phyloP scores from a whole-genome alignment of 2,329 filamentous ascomycete genomes.

The Aspergillus hortae region DNA sequence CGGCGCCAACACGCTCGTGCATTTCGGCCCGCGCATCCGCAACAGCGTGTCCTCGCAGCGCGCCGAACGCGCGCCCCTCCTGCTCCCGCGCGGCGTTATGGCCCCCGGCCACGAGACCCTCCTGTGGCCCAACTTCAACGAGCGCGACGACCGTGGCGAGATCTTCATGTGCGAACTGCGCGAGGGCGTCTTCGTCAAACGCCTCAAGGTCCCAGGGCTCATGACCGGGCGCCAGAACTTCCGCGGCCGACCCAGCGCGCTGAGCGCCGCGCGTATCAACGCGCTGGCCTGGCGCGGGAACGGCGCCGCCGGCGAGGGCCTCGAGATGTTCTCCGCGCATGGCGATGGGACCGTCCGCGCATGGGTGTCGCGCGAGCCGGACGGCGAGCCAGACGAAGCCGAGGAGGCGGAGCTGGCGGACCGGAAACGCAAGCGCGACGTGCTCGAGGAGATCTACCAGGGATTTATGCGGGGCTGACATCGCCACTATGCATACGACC shows the following conservation, averaged over 20 bases:
- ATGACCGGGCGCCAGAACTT: constrained; percentile 38
- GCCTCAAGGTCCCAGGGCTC: constrained; percentile 63
- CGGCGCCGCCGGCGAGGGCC: constrained; percentile 52
- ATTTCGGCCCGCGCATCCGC: constrained; percentile 77
- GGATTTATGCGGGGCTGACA: constrained; percentile 58
- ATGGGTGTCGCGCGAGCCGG: constrained; percentile 65
- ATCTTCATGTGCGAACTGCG: constrained; percentile 77
- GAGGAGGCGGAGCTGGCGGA: constrained; percentile 50
- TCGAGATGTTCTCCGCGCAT: constrained; percentile 78
- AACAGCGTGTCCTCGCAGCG: constrained; percentile 61
- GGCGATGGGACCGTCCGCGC: constrained; percentile 77
- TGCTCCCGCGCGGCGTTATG: constrained; percentile 59
- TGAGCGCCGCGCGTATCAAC: constrained; percentile 63
- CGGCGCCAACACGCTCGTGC: constrained; percentile 81
- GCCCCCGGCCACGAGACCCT: constrained; percentile 61
- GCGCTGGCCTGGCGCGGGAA: constrained; percentile 72
- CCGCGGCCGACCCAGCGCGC: constrained; percentile 41
- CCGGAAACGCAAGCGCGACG: constrained; percentile 68
- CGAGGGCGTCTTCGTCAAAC: constrained; percentile 68
- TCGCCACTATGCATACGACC: neutral
- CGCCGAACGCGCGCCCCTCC: constrained; percentile 59
- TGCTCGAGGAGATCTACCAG: constrained; percentile 74
- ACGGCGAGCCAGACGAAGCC: constrained; percentile 41
- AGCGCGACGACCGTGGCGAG: constrained; percentile 60
- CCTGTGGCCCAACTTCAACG: constrained; percentile 76